Evolutionary conservation across 139 green algal species (phyloP), one percentile per base, ranked within the genome.

Genomic region (Astrephomene gubernaculifera): DNA sequence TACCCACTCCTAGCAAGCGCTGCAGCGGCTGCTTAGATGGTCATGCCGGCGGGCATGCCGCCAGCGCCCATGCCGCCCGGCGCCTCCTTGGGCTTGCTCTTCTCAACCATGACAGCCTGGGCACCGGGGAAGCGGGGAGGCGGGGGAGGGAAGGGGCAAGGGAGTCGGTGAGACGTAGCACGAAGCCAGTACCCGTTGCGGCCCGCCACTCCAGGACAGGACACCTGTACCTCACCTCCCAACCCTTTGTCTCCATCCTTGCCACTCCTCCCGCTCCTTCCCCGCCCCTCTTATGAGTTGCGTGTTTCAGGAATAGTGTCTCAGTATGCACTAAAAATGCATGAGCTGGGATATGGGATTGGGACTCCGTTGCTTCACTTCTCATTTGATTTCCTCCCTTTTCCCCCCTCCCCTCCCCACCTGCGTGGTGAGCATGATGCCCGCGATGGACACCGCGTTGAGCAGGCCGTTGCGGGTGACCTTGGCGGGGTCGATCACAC

Each of bases 361-460:
- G n/a, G n/a, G n/a, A n/a, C n/a, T n/a, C n/a, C n/a, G n/a, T n/a
- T n/a, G n/a, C n/a, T n/a, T n/a, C n/a, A n/a, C n/a, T n/a, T 21
- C 53, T 52, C 25, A 17, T 19, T 61, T 31, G 27, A 24, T 2
- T 19, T 25, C 53, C 12, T 17, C 57, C 10, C 36, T 19, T 39
- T 31, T 25, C 39, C 2, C 68, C 39, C 0, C 29, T 2, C n/a
- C 67, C 21, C 14, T 2, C 21, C 49, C 4, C 36, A 90, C 83
- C 89, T 98, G 97, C 31, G 97, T 99, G n/a, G 97, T 99, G 63
- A 99, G 94, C 95, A 99, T 96, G 93, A 99, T 99, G 83, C 97
- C 97, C 41, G 97, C 97, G 83, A 99, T 98, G 81, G 94, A 98
- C 79, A 92, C 96, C 19, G 94, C 89, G 88, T 99, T 99, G 64